Conservation (phyloP, 2,329 filamentous ascomycete genomes). For the Colletotrichum eremochloae region DNA sequence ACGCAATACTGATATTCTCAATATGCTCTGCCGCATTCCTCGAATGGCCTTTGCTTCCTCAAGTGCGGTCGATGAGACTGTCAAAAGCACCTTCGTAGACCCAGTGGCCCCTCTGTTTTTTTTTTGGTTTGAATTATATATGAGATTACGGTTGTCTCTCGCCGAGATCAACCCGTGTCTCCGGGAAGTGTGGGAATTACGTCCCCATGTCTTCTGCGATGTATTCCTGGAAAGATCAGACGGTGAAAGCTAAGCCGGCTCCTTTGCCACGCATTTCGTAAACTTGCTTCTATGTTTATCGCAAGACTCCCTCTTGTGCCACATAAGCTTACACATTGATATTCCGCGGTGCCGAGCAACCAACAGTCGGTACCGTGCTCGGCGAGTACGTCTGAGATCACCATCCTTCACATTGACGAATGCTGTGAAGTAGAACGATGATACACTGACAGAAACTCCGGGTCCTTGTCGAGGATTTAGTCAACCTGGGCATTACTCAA, state of each 20-base stretch:
- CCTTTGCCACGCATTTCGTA: not conserved
- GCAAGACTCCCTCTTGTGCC: not conserved
- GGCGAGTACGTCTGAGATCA: not conserved
- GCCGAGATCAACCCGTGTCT: not conserved
- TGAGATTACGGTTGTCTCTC: constrained; percentile 20
- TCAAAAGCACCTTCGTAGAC: too few species aligned
- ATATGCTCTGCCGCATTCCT: not conserved
- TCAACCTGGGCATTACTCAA: not conserved
- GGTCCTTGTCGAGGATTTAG: too few species aligned
- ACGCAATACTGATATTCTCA: not conserved
- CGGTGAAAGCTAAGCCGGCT: constrained; percentile 6
- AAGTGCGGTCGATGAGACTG: not conserved
- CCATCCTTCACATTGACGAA: not conserved
- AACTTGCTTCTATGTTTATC: constrained; percentile 5
- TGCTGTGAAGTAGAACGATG: not conserved
- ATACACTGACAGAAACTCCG: not conserved
- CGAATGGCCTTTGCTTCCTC: too few species aligned
- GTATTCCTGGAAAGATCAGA: constrained; percentile 7
- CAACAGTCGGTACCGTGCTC: not conserved
- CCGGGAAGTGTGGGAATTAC: not conserved
- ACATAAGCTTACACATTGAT: not conserved
- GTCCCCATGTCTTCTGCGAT: not conserved
- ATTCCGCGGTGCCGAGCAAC: too few species aligned
- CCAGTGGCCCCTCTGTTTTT: not conserved
- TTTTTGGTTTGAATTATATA: not conserved